Percentiles rank a stretch among this genome's conserved stretches.
phyloP scores from a whole-genome alignment of 2,329 filamentous ascomycete species.

The Trichoderma afroharzianum region DNA sequence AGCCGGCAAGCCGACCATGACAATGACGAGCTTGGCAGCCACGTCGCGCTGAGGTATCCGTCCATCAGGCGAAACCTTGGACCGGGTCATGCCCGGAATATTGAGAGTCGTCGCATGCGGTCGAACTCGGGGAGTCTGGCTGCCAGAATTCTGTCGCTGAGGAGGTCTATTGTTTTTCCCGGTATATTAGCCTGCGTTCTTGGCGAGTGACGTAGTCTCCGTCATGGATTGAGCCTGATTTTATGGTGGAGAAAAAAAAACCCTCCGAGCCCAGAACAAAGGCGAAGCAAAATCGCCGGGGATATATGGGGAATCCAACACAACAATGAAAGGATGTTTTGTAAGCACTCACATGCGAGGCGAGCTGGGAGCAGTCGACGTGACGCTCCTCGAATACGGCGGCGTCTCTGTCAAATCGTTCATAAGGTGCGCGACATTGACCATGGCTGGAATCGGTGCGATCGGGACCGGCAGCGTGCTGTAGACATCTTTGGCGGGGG shows the following conservation, averaged over 20 bases:
- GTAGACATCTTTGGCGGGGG: slow-evolving; percentile 32
- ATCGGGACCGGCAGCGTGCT: slow-evolving; percentile 23
- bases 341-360: slow-evolving; percentile 51
- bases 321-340: background rate
- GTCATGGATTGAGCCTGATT: background rate
- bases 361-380: slow-evolving; percentile 56
- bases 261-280: background rate
- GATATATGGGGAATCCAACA: background rate
- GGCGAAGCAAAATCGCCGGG: background rate
- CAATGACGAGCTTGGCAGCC: slow-evolving; percentile 91
- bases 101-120: slow-evolving; percentile 91
- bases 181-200: background rate
- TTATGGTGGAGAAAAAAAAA: background rate
- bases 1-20: slow-evolving; percentile 96
- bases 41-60: slow-evolving; percentile 92
- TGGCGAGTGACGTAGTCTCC: background rate
- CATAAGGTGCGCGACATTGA: slow-evolving; percentile 40
- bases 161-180: slow-evolving; percentile 51
- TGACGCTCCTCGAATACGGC: slow-evolving; percentile 53
- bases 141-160: slow-evolving; percentile 68
- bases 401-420: slow-evolving; percentile 51
- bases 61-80: slow-evolving; percentile 91
- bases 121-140: slow-evolving; percentile 71
- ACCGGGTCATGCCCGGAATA: slow-evolving; percentile 93
- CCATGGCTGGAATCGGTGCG: slow-evolving; percentile 36